A percentile compares a stretch with the other conserved stretches of the same genome.
These are phyloP conservation scores for Penicillium roqueforti DNA, from an alignment of 495 filamentous ascomycete genomes.

Conservation along the genomic window DNA sequence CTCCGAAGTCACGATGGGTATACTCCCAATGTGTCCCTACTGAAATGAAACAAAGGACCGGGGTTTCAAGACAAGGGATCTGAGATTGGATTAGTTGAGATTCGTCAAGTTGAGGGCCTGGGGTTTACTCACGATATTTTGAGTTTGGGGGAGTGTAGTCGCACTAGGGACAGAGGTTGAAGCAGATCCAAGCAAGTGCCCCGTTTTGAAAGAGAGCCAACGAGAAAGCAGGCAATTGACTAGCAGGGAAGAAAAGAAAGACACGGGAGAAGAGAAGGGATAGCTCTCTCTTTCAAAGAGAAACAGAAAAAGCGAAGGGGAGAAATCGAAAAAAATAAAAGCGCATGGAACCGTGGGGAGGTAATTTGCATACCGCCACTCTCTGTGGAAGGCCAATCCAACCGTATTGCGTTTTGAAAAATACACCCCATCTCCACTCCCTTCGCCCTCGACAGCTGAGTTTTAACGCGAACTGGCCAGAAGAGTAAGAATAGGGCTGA, in stretches of 20 bases:
- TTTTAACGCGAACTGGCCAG: constrained; percentile 5
- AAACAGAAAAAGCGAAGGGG: neutral
- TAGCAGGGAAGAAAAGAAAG: neutral
- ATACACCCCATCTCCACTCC: neutral
- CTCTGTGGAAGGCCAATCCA: neutral
- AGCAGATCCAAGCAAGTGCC: constrained; percentile 2
- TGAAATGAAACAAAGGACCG: neutral
- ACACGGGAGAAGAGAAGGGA: constrained; percentile 1
- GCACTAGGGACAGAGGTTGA: constrained; percentile 1
- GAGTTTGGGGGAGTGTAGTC: neutral
- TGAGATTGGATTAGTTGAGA: neutral
- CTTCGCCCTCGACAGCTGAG: neutral
- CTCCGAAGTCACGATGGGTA: neutral
- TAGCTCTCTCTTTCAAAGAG: neutral
- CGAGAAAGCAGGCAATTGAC: constrained; percentile 9
- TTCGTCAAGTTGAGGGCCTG: neutral
- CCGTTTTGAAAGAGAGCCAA: constrained; percentile 9
- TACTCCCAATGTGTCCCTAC: neutral
- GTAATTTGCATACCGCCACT: constrained; percentile 10
- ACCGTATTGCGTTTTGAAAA: constrained; percentile 5
- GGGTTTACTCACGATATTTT: neutral
- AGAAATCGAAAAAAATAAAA: neutral
- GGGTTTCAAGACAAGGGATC: neutral
- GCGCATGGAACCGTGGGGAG: neutral
- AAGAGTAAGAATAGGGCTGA: neutral